Percentiles rank a stretch among this genome's conserved stretches.
phyloP scores from a whole-genome alignment of 805 yeast genomes.

The Pichia cabralensis region DNA sequence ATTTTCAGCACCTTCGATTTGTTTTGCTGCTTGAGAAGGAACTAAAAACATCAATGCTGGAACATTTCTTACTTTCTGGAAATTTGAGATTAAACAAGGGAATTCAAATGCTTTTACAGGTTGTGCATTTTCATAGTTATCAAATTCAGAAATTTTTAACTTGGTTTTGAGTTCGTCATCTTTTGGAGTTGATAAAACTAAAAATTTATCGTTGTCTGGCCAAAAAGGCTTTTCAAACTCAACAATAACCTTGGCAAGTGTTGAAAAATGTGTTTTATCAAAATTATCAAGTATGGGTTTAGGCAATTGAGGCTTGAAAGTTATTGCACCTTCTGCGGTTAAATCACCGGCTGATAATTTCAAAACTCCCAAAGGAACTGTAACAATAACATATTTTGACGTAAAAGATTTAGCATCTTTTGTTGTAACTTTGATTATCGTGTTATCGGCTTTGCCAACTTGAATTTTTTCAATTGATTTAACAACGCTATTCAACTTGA shows the following conservation, averaged over 20 bases:
- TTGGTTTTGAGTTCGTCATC: slow-evolving; percentile 4
- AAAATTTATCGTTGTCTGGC: slow-evolving; percentile 28
- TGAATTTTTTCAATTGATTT: slow-evolving; percentile 19
- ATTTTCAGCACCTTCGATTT: slow-evolving; percentile 30
- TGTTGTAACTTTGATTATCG: slow-evolving; percentile 12
- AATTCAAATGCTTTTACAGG: slow-evolving; percentile 20
- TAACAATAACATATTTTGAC: slow-evolving; percentile 33
- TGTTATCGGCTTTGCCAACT: slow-evolving; percentile 3
- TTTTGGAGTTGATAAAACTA: slow-evolving; percentile 21
- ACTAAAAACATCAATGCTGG: slow-evolving; percentile 35
- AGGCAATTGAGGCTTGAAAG: slow-evolving; percentile 30
- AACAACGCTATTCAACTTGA: slow-evolving; percentile 16
- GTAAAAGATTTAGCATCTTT: slow-evolving; percentile 11
- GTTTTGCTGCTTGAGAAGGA: slow-evolving; percentile 40
- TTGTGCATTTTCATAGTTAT: not conserved
- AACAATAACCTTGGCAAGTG: slow-evolving; percentile 35
- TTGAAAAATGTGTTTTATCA: slow-evolving; percentile 26
- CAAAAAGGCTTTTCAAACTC: slow-evolving; percentile 36
- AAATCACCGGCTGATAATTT: slow-evolving; percentile 23
- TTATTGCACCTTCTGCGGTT: slow-evolving; percentile 19
- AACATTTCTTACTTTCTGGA: slow-evolving; percentile 17
- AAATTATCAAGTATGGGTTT: slow-evolving; percentile 20
- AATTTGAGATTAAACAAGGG: slow-evolving; percentile 22
- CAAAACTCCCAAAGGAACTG: slow-evolving; percentile 41
- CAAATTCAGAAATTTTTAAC: not conserved